Base-by-base conservation (phyloP, 192 early-diverging fungal species). In the Chytriomyces hyalinus region DNA sequence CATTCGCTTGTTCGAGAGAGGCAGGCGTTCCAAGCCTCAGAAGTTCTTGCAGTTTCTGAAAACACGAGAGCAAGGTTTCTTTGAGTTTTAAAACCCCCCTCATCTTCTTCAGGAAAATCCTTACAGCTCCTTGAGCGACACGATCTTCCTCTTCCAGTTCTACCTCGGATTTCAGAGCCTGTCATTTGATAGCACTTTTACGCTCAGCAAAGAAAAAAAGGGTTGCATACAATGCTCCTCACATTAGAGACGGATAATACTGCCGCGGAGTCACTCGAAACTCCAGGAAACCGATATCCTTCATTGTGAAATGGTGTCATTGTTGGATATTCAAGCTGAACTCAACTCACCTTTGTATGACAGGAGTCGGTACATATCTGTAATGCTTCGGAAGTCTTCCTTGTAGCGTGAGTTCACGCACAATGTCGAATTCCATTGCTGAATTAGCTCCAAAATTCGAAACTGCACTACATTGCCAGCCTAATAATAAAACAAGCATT, bases 101-200 rank as follows among this genome's bases (percentile, higher is more conserved):
- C 64, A 20, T 15, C 70, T 4, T 20, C 4, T 62, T n/a, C 50
- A 22, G 53, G 7, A 3, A 15, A 5, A 17, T 13, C 73, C 82
- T 73, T 89, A 94, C 93, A 22, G 93, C 93, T 48, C 92, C 90
- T 66, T 96, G 91, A 3, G 91, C 93, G 26, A 92, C 85, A 26
- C 93, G 86, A 69, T 99, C 97, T 80, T 99, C 95, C 80, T 93
- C 90, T 69, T 98, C 97, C n/a, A 97, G 83, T 83, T 99, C 96
- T 50, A 96, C 92, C 43, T 94, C 91, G 1, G 96, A 95, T 86
- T 95, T 96, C 11, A 99, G 84, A 24, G 85, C 81, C 90, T 57
- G 53, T n/a, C 53, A 57, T 20, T n/a, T 57, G 20, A 57, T 93
- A 77, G 62, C 36, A 43, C 20, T 74, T 0, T 20, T 44, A 9